Base-by-base conservation (phyloP, 352 stramenopile species). In the Globisporangium echinulatum region DNA sequence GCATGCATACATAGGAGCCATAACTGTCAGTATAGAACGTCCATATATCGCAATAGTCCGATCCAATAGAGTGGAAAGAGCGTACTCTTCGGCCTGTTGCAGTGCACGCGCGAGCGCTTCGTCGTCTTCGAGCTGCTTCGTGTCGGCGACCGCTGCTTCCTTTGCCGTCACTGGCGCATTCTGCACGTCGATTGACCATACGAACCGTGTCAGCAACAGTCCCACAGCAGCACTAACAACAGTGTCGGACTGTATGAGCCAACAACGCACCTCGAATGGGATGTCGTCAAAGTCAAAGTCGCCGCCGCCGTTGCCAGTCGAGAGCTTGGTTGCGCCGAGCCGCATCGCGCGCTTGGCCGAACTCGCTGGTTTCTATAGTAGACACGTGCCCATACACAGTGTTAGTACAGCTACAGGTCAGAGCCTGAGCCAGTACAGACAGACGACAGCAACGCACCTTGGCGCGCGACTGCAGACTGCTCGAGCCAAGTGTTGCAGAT, bases 261-360 rank as follows among this genome's bases (percentile, higher is more conserved):
- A 38, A 49, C 25, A 38, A 44, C 52, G 49, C 56, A 95, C 86
- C 70, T 90, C 79, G 51, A 94, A 94, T 9, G 82, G 82, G 48
- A 96, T 93, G 54, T 91, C 84, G 57, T 96, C 86, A 63, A 96
- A 96, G 61, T 96, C 86, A 70, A 96, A 96, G 63, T 94, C 84
- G 13, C 71, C 72, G 13, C 71, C 72, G 8, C 40, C 69, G 1
- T 36, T 64, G 10, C 72, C 72, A 5, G 67, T 78, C 39, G 77
- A 91, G 52, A 95, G 65, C 70, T 96, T 96, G 1, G 82, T 93
- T 15, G 82, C 86, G 46, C 76, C 74, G 5, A 85, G 63, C 43
- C 77, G 74, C n/a, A 77, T 90, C 11, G 74, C 60, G 19, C 85
- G 86, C 56, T 79, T 87, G 17, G 66, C 76, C 10, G 61, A 62